Conservation (phyloP, 257 asterid species). For the Paulownia fortunei region DNA sequence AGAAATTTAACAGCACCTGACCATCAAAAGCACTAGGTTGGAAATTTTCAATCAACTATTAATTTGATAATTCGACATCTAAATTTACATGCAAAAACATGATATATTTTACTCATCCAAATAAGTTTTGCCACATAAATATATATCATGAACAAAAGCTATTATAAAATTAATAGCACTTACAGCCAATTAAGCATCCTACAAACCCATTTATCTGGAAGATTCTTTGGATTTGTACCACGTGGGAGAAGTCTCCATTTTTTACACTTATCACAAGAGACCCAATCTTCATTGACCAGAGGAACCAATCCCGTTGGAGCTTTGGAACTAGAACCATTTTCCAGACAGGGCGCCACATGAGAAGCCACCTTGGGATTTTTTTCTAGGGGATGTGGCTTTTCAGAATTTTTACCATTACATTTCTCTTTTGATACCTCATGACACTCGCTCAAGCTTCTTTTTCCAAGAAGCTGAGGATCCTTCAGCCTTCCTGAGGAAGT, state of each 20-base stretch:
- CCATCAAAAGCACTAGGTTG: constrained; percentile 19
- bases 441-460: constrained; percentile 44
- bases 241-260: constrained; percentile 96
- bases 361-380: constrained; percentile 45
- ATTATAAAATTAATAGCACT: constrained; percentile 47
- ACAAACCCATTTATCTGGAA: constrained; percentile 92
- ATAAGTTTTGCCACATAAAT: not conserved
- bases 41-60: constrained; percentile 13
- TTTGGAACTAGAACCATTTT: constrained; percentile 55
- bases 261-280: constrained; percentile 80
- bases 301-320: constrained; percentile 63
- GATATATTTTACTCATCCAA: constrained; percentile 6
- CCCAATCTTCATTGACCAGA: constrained; percentile 87
- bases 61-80: constrained; percentile 13
- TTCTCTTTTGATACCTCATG: constrained; percentile 52
- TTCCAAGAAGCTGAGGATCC: constrained; percentile 50
- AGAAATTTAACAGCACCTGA: constrained; percentile 13
- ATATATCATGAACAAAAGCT: not conserved
- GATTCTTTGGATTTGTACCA: constrained; percentile 79
- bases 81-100: no score
- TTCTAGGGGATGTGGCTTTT: constrained; percentile 44
- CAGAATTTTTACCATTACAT: constrained; percentile 43
- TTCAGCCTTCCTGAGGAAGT: constrained; percentile 49
- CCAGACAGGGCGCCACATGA: constrained; percentile 46
- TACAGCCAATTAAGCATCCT: constrained; percentile 98